Base-by-base conservation (phyloP, 495 filamentous ascomycete species). In the Friedmanniomyces simplex region DNA sequence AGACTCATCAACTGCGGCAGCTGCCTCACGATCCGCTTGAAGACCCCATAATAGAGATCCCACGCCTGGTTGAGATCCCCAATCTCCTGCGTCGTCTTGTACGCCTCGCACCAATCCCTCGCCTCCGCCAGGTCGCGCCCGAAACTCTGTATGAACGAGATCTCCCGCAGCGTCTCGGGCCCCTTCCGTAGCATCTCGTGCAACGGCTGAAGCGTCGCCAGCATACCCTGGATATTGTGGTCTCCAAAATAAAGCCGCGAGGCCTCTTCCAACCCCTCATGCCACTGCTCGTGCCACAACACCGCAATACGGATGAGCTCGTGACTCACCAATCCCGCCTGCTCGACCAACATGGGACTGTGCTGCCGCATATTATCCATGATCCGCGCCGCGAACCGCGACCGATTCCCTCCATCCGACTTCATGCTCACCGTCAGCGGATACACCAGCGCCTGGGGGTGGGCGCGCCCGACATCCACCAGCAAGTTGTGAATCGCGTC, bases 351-450 rank as follows among this genome's bases (percentile, higher is more conserved):
- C 61, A 80, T 88, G n/a, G 87, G 82, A 64, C 89, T 96, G 66
- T 99, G 94, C 55, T 91, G 84, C 13, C 90, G 86, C 89, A 99
- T 94, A 63, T 83, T 94, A 53, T 97, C 90, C 93, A 99, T 96
- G 65, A 99, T 94, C 54, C 87, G 81, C 18, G 77, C 80, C 13
- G 94, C 93, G 32, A 89, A 91, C 63, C 86, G 84, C 25, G 87
- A 88, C 37, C 93, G 82, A 45, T 87, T 79, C 41, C 83, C 79
- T 37, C 81, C 74, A 63, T 89, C 86, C 2, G 93, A 96, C 69
- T 99, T 99, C 82, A 96, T 95, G 14, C 94, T 90, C 10, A 99
- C 94, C 0, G 94, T 97, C 62, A 99, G 78, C n/a, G 93, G 90
- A 67, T 96, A 99, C n/a, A 99, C 94, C 22, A 99, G 69, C n/a